Evolutionary conservation across 805 yeast genomes (phyloP), one percentile per base, ranked within the genome.

Genomic region (Dipodascopsis uninucleata): DNA sequence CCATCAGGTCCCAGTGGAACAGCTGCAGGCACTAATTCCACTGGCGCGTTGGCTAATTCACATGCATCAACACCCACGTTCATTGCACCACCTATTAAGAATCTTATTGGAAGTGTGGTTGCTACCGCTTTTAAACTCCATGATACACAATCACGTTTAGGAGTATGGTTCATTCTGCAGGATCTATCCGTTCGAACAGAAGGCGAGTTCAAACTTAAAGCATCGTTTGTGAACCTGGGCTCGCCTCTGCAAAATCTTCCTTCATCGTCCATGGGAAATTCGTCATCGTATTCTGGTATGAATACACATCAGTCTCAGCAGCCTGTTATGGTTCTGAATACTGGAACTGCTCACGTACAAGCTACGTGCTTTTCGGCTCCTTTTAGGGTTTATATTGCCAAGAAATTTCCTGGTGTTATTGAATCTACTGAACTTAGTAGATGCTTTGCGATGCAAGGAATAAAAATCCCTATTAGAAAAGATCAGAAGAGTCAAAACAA

Each of bases 361-460:
- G 59, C 63, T 29, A 49, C 52, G n/a, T 52, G 58, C 28, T 70
- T 63, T 47, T 65, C 69, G 10, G 60, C 64, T 7, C 47, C 58
- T 3, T 69, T 70, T 58, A 58, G 56, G 31, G 72, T 69, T 3
- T 71, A 63, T 47, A 64, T 70, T 28, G 74, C 75, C 0, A 71
- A 71, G 48, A 65, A 62, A 52, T 71, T 70, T 48, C 75, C 75
- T 1, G 75, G 75, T 4, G 75, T 71, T 16, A 68, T 67, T 33
- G 73, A 70, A 33, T 59, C 68, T 26, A 65, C 71, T 2, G 61
- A 65, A 2, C 58, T 70, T 25, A 68, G 72, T 28, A 53, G 67
- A 28, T 63, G 69, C 17, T 70, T 71, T 58, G 73, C 70, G 1
- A 58, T 63, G 29, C 74, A 71, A 53, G 75, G 75, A 14, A 63